Evolutionary conservation across 2,329 filamentous ascomycete species (phyloP), one percentile per base, ranked within the genome.

Genomic region (Falciphora oryzae): DNA sequence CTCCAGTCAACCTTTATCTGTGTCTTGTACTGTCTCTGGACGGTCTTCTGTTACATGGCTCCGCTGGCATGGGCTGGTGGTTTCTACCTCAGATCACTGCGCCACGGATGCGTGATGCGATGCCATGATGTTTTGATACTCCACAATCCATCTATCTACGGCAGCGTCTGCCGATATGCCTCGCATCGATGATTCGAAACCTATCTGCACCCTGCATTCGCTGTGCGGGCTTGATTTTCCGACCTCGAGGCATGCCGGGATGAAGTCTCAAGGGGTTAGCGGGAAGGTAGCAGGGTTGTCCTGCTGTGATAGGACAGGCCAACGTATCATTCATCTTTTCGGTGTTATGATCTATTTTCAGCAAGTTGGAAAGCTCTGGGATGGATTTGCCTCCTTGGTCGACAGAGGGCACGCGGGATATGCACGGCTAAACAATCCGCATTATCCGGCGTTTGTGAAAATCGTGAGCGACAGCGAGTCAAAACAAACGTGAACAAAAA

Each of bases 81-180:
- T 53, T 8, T 50, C 38, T 35, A 35, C 32, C 16, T 50, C 38
- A 6, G 11, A 50, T 50, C 2, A 22, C 56, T 58, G 27, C 57
- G 18, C 57, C 27, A 18, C 13, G 27, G 27, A 58, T 58, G 44
- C 7, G n/a, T 11, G 18, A 22, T 25, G 7, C 14, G 27, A 58
- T 27, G 57, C 57, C 27, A 58, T 29, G 11, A 28, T 58, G 57
- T 29, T 16, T 18, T 29, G 27, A 29, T 58, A 58, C 57, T 27
- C 57, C 57, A 58, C 57, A 58, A 58, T 25, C 29, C 57, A 25
- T n/a, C 44, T 18, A 53, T 53, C 56, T 16, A 57, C 56, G 56
- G 56, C 18, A n/a, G 25, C 11, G n/a, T 27, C 25, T 57, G n/a
- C n/a, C 8, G 22, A 8, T 13, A 6, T 29, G 14, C 13, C 53